phyloP scores from a whole-genome alignment of 2,329 filamentous ascomycete genomes.

The Fusarium decemcellulare region DNA sequence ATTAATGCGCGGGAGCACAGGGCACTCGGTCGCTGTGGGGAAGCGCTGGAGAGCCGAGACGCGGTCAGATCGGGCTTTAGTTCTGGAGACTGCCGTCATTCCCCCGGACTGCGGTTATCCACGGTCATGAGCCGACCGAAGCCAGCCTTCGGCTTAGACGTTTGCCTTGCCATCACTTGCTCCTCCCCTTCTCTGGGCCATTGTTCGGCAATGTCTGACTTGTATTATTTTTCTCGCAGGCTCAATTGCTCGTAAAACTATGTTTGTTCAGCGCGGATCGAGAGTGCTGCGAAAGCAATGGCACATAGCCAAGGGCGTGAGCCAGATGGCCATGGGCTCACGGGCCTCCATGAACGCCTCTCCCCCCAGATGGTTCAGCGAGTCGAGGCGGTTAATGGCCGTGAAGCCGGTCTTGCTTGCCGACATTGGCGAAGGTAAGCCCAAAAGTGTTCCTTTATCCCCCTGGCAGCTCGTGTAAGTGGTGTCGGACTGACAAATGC shows the following conservation, averaged over 20 bases:
- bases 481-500: conserved; percentile 27
- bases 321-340: conserved; percentile 52
- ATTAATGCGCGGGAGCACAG: conserved; percentile 33
- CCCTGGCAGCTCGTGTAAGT: neutral
- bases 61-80: conserved; percentile 42
- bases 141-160: conserved; percentile 51
- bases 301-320: conserved; percentile 59
- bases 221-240: conserved; percentile 36
- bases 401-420: conserved; percentile 87
- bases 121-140: conserved; percentile 50
- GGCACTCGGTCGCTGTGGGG: conserved; percentile 38
- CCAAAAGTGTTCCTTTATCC: neutral
- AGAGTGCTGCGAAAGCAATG: conserved; percentile 66
- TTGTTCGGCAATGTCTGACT: conserved; percentile 27
- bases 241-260: conserved; percentile 48
- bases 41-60: conserved; percentile 32
- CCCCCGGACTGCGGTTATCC: conserved; percentile 56
- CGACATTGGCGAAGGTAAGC: conserved; percentile 86
- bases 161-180: conserved; percentile 22
- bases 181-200: conserved; percentile 38
- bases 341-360: conserved; percentile 47
- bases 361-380: conserved; percentile 64
- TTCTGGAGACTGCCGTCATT: conserved; percentile 34
- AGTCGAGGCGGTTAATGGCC: conserved; percentile 63
- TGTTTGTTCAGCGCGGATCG: conserved; percentile 70